Evolutionary conservation across 352 stramenopile species (phyloP), one percentile per base, ranked within the genome.

Genomic region (Pythium scleroteichum): DNA sequence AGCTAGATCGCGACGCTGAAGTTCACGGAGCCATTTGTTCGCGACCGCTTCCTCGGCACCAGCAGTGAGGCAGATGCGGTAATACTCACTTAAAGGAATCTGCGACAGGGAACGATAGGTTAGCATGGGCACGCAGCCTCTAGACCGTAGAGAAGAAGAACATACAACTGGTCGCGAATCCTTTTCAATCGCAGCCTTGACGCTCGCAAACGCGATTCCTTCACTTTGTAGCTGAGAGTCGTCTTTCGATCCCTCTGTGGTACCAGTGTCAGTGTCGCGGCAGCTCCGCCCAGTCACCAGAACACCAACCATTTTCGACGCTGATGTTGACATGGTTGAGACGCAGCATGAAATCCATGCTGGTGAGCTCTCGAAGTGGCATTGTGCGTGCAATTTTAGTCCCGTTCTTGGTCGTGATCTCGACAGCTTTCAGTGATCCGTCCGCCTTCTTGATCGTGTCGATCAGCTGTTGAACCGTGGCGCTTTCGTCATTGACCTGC

Each of bases 1-100:
- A 40, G 85, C 77, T 9, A 93, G 54, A 47, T 92, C 90, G 19
- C 84, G 79, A 40, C 82, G 79, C 56, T 93, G 82, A 51, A 93
- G 62, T 49, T 91, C 82, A 23, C 79, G 66, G 6, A 93, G 65
- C 84, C 84, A 93, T 61, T 88, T 91, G 60, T 83, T 85, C 32
- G 82, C 82, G 27, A 90, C 79, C 0, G 69, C 67, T 59, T 90
- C 72, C 39, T 92, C 84, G 1, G 78, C 82, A 8, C 84, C 82
- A 0, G 77, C 80, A 47, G 85, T 85, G 24, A 87, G 71, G 53
- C 84, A 93, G 59, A 90, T 85, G 47, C 72, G 49, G 61, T 90
- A 93, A 57, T 79, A 93, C 58, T 93, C 82, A 19, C 59, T 49
- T 41, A 93, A 49, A 9, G 84, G 80, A 54, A 93, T 64, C 84